phyloP scores from a whole-genome alignment of 768 basidiomycete species.

The Gymnopilus dilepis region DNA sequence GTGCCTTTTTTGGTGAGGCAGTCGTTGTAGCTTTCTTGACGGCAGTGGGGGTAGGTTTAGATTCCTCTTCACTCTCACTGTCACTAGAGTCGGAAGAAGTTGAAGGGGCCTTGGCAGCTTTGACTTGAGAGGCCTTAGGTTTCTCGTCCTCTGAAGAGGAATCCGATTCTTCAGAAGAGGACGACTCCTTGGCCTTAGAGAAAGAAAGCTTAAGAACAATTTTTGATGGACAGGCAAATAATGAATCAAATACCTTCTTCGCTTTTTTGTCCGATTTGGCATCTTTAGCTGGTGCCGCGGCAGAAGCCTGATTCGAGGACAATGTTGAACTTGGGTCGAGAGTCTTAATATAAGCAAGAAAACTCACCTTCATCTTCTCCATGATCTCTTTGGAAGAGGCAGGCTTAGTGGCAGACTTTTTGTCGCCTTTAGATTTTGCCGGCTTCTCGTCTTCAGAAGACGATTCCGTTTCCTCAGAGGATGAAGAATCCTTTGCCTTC shows the following conservation, averaged over 20 bases:
- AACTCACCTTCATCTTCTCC: no score
- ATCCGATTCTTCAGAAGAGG: slow-evolving; percentile 51
- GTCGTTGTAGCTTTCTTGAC: slow-evolving; percentile 16
- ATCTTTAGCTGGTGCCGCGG: no score
- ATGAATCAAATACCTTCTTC: no score
- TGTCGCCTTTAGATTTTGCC: slow-evolving; percentile 45
- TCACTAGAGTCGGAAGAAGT: slow-evolving; percentile 42
- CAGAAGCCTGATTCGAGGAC: no score
- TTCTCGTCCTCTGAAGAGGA: slow-evolving; percentile 57
- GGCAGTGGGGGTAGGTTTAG: slow-evolving; percentile 27
- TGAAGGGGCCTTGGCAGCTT: slow-evolving; percentile 43
- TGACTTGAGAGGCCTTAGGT: slow-evolving; percentile 58
- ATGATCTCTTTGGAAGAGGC: slow-evolving; percentile 27
- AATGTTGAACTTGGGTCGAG: no score
- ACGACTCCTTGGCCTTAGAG: neutral
- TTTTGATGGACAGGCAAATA: no score
- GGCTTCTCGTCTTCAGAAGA: slow-evolving; percentile 59
- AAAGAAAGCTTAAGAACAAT: no score
- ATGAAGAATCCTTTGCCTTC: slow-evolving; percentile 34
- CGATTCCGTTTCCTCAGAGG: slow-evolving; percentile 52
- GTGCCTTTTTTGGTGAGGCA: neutral
- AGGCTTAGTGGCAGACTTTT: slow-evolving; percentile 36
- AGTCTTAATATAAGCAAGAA: no score
- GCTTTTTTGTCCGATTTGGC: no score
- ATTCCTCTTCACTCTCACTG: slow-evolving; percentile 38